These are phyloP conservation scores for Pythium monospermum DNA, from an alignment of 352 stramenopile species.

Conservation along the genomic window DNA sequence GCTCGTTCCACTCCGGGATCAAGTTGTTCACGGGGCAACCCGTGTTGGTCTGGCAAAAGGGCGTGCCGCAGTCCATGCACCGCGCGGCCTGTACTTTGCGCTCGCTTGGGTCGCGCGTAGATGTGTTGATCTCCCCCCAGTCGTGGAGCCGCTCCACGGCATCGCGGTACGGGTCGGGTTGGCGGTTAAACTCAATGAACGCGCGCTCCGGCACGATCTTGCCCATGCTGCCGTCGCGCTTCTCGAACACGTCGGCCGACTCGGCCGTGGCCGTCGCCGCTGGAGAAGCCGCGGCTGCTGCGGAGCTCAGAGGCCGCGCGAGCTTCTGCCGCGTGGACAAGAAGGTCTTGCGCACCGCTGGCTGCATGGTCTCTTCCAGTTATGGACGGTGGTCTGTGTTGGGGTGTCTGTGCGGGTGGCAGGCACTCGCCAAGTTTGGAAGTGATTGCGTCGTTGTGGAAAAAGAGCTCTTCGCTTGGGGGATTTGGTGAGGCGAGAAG, in stretches of 20 bases:
- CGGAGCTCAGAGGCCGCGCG: constrained; percentile 3
- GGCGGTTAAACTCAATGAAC: constrained; percentile 79
- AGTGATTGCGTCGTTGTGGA: constrained; percentile 13
- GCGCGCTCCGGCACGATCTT: constrained; percentile 66
- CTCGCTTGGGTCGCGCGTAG: constrained; percentile 81
- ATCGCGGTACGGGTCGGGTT: constrained; percentile 92
- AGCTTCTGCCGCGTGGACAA: background rate
- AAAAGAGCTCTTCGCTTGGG: background rate
- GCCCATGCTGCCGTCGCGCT: constrained; percentile 65
- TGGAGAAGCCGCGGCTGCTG: too few species aligned
- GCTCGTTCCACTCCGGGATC: constrained; percentile 98
- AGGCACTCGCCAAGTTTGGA: constrained; percentile 13
- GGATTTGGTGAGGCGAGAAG: background rate
- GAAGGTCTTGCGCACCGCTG: constrained; percentile 7
- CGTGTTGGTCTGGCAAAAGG: constrained; percentile 98
- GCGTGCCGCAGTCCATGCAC: constrained; percentile 99
- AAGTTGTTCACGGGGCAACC: constrained; percentile 98
- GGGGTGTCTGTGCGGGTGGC: background rate
- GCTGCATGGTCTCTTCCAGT: constrained; percentile 16
- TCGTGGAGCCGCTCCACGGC: constrained; percentile 92
- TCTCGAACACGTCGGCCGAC: constrained; percentile 15
- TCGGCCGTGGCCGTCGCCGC: background rate
- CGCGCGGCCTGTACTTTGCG: constrained; percentile 93
- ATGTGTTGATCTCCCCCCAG: constrained; percentile 97
- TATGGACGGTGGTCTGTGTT: too few species aligned